Evolutionary conservation across 106 monocot genomes (phyloP).

Genomic region (Apostasia ramifera): DNA sequence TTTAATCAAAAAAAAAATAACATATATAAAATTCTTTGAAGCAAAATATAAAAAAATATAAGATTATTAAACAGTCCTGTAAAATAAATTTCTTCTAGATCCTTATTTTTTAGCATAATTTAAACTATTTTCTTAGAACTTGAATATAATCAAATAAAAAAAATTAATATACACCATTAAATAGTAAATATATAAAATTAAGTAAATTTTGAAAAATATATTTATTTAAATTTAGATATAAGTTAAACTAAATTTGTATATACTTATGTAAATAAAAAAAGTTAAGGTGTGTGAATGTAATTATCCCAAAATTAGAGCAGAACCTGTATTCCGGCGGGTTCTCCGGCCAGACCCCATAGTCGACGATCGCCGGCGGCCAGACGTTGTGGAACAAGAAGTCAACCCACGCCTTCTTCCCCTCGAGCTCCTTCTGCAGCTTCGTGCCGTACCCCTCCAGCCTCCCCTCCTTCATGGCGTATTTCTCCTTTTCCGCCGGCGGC

Average conservation of each 20-base stretch:
- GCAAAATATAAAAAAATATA: too few relatives aligned
- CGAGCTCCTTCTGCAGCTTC: constrained; percentile 50
- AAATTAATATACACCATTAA: background rate
- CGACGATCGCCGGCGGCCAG: constrained; percentile 32
- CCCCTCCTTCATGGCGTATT: constrained; percentile 35
- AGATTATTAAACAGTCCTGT: too few relatives aligned
- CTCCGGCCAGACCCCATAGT: constrained; percentile 34
- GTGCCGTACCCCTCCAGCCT: constrained; percentile 68
- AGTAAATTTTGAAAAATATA: background rate
- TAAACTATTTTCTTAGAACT: too few relatives aligned
- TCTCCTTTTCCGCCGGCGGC: constrained; percentile 73
- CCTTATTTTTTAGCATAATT: too few relatives aligned
- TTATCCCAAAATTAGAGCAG: background rate
- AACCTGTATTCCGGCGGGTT: constrained; percentile 59
- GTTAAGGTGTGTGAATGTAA: background rate
- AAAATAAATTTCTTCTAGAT: too few relatives aligned
- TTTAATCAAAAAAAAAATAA: too few relatives aligned
- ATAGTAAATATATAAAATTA: background rate
- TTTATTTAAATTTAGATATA: background rate
- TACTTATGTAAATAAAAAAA: too few relatives aligned
- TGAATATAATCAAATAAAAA: background rate
- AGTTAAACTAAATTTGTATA: too few relatives aligned
- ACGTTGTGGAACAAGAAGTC: constrained; percentile 70
- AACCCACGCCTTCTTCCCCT: constrained; percentile 76
- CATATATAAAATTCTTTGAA: too few relatives aligned